These are phyloP conservation scores for Hypoxylon rickii DNA, from an alignment of 495 filamentous ascomycete genomes.

Conservation along the genomic window DNA sequence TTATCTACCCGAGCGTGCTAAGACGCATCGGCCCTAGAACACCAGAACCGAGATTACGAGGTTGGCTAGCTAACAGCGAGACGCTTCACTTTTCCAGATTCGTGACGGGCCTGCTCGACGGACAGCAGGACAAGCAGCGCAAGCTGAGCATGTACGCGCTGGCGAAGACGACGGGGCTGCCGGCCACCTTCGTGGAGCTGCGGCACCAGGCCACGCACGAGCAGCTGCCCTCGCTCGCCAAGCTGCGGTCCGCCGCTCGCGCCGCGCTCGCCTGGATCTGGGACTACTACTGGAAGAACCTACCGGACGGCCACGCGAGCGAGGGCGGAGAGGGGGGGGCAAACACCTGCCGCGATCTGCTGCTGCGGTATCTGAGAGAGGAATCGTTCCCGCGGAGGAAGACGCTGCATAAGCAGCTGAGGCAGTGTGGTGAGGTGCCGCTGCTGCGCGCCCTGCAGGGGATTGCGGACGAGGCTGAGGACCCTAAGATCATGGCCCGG, in stretches of 20 bases:
- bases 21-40: neutral
- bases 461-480: slow-evolving; percentile 40
- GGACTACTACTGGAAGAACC: slow-evolving; percentile 77
- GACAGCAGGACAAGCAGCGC: slow-evolving; percentile 67
- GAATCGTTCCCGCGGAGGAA: slow-evolving; percentile 10
- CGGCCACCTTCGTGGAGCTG: slow-evolving; percentile 85
- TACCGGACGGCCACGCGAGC: slow-evolving; percentile 33
- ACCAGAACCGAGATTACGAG: neutral
- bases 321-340: slow-evolving; percentile 5
- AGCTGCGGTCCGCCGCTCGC: slow-evolving; percentile 66
- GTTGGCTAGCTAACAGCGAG: slow-evolving; percentile 6
- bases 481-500: slow-evolving; percentile 41
- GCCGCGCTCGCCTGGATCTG: slow-evolving; percentile 84
- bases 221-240: slow-evolving; percentile 73
- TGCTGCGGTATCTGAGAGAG: slow-evolving; percentile 36
- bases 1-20: neutral
- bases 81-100: slow-evolving; percentile 62
- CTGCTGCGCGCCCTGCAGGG: slow-evolving; percentile 38
- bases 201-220: slow-evolving; percentile 90
- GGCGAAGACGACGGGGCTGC: slow-evolving; percentile 74
- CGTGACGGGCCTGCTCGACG: slow-evolving; percentile 85
- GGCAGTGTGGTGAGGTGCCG: slow-evolving; percentile 31
- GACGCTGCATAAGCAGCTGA: slow-evolving; percentile 26
- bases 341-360: slow-evolving; percentile 25
- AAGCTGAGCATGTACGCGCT: slow-evolving; percentile 83